Evolutionary conservation across 352 stramenopile species (phyloP).

Genomic region (Aphanomyces invadans): DNA sequence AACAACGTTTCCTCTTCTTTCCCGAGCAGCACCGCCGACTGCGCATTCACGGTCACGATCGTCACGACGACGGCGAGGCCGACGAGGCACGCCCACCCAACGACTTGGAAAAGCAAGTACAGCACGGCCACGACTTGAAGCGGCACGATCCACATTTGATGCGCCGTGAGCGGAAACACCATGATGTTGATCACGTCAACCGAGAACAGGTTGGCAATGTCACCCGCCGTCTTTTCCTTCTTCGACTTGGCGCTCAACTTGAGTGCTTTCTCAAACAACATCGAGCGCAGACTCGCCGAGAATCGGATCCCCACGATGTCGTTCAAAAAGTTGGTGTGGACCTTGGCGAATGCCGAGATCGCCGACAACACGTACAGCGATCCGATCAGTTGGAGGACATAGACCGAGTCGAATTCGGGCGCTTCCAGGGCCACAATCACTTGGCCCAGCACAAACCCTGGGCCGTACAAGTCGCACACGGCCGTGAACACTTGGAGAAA

Average conservation of each 20-base stretch:
- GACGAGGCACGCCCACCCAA: constrained; percentile 32
- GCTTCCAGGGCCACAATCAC: constrained; percentile 33
- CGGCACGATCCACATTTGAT: constrained; percentile 33
- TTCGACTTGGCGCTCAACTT: constrained; percentile 26
- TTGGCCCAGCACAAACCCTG: constrained; percentile 35
- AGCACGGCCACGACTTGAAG: constrained; percentile 30
- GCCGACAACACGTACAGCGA: constrained; percentile 35
- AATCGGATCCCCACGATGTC: constrained; percentile 31
- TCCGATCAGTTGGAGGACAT: constrained; percentile 29
- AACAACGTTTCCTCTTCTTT: constrained; percentile 24
- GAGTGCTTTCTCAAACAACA: constrained; percentile 40
- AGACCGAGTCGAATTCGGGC: constrained; percentile 27
- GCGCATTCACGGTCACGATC: constrained; percentile 26
- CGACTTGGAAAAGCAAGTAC: constrained; percentile 33
- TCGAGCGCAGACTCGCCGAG: constrained; percentile 26
- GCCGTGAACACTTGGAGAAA: constrained; percentile 24
- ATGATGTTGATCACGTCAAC: constrained; percentile 74
- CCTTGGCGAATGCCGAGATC: constrained; percentile 30
- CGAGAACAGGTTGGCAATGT: constrained; percentile 91
- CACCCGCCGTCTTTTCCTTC: constrained; percentile 32
- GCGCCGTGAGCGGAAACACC: constrained; percentile 31
- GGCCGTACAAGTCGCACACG: constrained; percentile 30
- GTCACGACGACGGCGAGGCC: constrained; percentile 31
- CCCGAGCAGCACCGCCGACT: constrained; percentile 14
- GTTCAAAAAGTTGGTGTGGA: constrained; percentile 29